Base-by-base conservation (phyloP, 73 alveolate species). In the Paramecium primaurelia region DNA sequence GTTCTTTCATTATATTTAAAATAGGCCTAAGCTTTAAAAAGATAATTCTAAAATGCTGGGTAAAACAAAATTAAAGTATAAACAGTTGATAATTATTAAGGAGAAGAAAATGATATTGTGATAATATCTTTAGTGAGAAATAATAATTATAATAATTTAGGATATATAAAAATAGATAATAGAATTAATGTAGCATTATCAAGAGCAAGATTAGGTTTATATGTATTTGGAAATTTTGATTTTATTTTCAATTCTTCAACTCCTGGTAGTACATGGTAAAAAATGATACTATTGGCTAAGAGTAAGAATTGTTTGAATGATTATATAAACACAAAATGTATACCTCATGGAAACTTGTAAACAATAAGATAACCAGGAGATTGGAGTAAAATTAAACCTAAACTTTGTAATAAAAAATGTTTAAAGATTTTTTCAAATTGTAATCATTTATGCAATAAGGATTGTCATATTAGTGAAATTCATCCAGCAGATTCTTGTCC, bases 81-180 rank as follows among this genome's bases (percentile, higher is more conserved):
- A 16, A 95, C 98, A 40, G 98, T 97, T 6, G 99, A 97, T 92
- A 97, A 97, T 90, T 97, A 93, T 71, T 94, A 97, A 92, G 99
- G 99, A 64, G 99, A 97, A 91, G 99, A 97, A 95, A 96, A 95
- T 93, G 99, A 97, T 58, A 95, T 97, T 12, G 95, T 97, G 40
- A 60, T 97, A 18, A 49, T 97, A 47, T 93, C 97, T 58, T 92
- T 97, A 44, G 99, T 96, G 10, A 95, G 99, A 92, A 88, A 96
- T 42, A 95, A 95, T 89, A 38, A 49, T 14, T 47, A 96, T 11
- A 38, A 93, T 68, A 51, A 37, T 20, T 93, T 97, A n/a, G 99
- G 99, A 26, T 97, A 86, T 92, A 88, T 97, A 11, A 94, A 93
- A 90, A 93, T 93, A 30, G 91, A 86, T 37, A 97, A 97, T 85